Percentiles rank a stretch among this genome's conserved stretches.
phyloP scores from a whole-genome alignment of 2,329 filamentous ascomycete species.

The Diaporthe australafricana region DNA sequence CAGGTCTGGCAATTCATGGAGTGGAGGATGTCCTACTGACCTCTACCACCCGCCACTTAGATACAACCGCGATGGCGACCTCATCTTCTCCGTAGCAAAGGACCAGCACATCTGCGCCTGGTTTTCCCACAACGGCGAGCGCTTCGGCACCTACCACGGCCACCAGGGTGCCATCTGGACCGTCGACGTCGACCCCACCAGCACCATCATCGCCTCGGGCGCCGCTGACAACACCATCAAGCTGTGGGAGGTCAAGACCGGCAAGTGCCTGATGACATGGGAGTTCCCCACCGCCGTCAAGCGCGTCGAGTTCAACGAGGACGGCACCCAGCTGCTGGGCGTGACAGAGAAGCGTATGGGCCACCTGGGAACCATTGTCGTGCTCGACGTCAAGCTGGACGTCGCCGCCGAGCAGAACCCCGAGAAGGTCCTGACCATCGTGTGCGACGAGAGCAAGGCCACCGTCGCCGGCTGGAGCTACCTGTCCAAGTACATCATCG shows the following conservation, averaged over 20 bases:
- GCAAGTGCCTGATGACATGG: constrained; percentile 95
- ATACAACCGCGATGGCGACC: constrained; percentile 94
- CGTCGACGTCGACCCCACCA: constrained; percentile 94
- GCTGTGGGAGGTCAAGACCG: constrained; percentile 95
- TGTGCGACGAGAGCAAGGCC: constrained; percentile 95
- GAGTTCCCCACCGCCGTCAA: constrained; percentile 98
- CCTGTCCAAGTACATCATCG: constrained; percentile 94
- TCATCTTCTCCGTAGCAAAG: constrained; percentile 95
- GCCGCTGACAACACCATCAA: constrained; percentile 98
- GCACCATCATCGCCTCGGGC: constrained; percentile 90
- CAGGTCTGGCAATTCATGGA: neutral
- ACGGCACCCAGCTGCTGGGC: constrained; percentile 88
- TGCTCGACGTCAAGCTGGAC: constrained; percentile 87
- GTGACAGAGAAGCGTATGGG: constrained; percentile 99
- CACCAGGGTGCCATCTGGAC: constrained; percentile 99
- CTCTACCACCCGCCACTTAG: constrained; percentile 52
- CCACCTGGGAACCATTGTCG: constrained; percentile 92
- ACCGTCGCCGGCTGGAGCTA: constrained; percentile 98
- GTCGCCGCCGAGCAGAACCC: constrained; percentile 85
- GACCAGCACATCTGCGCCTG: constrained; percentile 97
- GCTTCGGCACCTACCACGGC: constrained; percentile 94
- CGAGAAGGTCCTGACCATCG: constrained; percentile 86
- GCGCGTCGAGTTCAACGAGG: constrained; percentile 96
- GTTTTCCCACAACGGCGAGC: constrained; percentile 98
- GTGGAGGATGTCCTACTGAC: constrained; percentile 1